Evolutionary conservation across 768 basidiomycete genomes (phyloP).

Genomic region (Boletus tylopilopsis): DNA sequence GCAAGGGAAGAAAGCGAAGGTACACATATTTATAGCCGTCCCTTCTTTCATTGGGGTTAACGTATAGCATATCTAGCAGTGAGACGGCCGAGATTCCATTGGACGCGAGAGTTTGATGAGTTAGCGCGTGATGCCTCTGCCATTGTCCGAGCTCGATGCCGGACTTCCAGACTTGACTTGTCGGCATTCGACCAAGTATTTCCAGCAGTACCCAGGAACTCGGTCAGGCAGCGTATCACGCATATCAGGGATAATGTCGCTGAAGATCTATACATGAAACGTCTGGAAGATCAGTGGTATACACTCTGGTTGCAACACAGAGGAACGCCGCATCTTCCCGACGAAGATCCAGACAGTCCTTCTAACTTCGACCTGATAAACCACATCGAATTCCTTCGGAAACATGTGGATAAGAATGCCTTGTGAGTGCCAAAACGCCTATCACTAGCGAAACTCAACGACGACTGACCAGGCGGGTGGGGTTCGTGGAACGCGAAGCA

Average conservation of each 20-base stretch:
- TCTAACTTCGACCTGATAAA: slow-evolving; percentile 74
- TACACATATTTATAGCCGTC: slow-evolving; percentile 8
- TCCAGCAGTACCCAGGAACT: slow-evolving; percentile 68
- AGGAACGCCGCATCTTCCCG: slow-evolving; percentile 64
- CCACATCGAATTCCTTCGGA: slow-evolving; percentile 80
- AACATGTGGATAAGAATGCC: slow-evolving; percentile 79
- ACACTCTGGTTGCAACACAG: slow-evolving; percentile 70
- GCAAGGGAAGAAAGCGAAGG: slow-evolving; percentile 29
- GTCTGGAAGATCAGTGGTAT: slow-evolving; percentile 81
- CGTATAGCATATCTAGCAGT: slow-evolving; percentile 9
- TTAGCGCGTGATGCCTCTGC: slow-evolving; percentile 80
- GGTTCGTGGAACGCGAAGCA: slow-evolving; percentile 47
- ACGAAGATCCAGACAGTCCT: slow-evolving; percentile 62
- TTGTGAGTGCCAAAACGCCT: slow-evolving; percentile 52
- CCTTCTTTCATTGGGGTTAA: slow-evolving; percentile 3
- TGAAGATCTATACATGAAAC: slow-evolving; percentile 69
- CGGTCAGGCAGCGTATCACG: slow-evolving; percentile 64
- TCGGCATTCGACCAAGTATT: slow-evolving; percentile 76
- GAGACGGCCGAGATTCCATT: slow-evolving; percentile 71
- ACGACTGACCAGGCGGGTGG: slow-evolving; percentile 55
- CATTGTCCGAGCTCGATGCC: slow-evolving; percentile 77
- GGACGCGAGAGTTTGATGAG: slow-evolving; percentile 87
- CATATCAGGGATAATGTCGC: slow-evolving; percentile 59
- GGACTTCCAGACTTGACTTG: slow-evolving; percentile 62
- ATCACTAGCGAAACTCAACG: slow-evolving; percentile 12